These are phyloP conservation scores for Schoenoplectus triqueter DNA, from an alignment of 202 grass and related monocot species.

Conservation along the genomic window DNA sequence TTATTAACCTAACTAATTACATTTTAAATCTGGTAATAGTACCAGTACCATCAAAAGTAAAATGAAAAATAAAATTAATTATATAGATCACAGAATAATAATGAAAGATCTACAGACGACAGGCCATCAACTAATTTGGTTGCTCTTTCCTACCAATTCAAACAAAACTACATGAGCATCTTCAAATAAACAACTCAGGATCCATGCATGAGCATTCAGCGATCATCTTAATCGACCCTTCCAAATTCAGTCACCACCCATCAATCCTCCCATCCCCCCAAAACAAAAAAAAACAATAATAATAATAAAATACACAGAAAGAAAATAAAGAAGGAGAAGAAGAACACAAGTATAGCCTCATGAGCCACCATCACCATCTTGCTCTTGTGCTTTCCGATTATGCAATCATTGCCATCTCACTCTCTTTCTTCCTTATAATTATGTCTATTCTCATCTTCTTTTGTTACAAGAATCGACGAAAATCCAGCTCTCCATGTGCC, in stretches of 20 bases:
- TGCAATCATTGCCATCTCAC: constrained; percentile 32
- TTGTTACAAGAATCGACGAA: constrained; percentile 46
- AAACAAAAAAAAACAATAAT: not conserved
- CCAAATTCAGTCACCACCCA: not conserved
- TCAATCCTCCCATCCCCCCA: not conserved
- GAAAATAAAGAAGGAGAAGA: not conserved
- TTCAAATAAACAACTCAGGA: not conserved
- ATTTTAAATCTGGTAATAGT: not conserved
- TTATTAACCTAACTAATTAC: constrained; percentile 17
- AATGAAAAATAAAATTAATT: not conserved
- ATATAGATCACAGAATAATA: not conserved
- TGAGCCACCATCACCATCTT: constrained; percentile 13
- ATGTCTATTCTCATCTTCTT: constrained; percentile 48
- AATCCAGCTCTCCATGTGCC: not conserved
- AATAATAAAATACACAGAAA: not conserved
- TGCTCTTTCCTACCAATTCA: constrained; percentile 10
- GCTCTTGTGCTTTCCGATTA: constrained; percentile 41
- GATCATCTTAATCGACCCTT: not conserved
- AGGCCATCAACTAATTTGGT: not conserved
- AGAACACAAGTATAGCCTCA: not conserved
- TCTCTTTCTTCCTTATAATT: constrained; percentile 42
- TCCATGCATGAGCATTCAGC: not conserved
- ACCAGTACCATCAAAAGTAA: not conserved
- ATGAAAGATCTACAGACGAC: not conserved
- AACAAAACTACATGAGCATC: not conserved